These are phyloP conservation scores for Zygosaccharomyces sapae DNA, from an alignment of 1,139 yeast genomes.

Conservation along the genomic window DNA sequence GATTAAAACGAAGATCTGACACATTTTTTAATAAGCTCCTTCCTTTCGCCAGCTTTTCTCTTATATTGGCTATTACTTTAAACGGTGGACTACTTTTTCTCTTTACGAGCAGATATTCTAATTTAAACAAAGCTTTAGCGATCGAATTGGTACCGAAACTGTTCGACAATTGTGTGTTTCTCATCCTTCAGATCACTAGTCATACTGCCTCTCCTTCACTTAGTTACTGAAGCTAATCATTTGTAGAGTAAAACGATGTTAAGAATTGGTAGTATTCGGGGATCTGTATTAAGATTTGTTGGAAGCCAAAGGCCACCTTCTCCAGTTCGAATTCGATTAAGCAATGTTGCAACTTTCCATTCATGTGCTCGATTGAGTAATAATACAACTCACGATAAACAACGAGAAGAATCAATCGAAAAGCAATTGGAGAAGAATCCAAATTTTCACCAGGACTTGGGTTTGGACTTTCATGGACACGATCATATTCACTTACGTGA, in stretches of 20 bases:
- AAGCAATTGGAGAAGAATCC: conserved; percentile 18
- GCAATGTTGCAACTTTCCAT: background rate
- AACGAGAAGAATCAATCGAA: conserved; percentile 13
- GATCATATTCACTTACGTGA: conserved; percentile 40
- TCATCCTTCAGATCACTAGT: background rate
- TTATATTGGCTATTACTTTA: too few relatives aligned
- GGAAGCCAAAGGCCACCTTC: background rate
- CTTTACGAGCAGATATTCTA: too few relatives aligned
- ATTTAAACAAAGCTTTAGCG: too few relatives aligned
- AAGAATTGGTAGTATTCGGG: background rate
- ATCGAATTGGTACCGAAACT: too few relatives aligned
- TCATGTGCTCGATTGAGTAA: background rate
- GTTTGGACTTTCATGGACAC: conserved; percentile 28
- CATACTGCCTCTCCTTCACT: background rate
- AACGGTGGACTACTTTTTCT: too few relatives aligned
- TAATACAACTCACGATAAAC: background rate
- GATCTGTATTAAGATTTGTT: background rate
- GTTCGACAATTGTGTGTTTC: background rate
- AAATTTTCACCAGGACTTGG: conserved; percentile 15
- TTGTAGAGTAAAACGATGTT: background rate
- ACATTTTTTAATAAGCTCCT: too few relatives aligned
- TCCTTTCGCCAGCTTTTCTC: too few relatives aligned
- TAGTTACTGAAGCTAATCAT: background rate
- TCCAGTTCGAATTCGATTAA: background rate
- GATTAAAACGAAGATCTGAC: too few relatives aligned